Percentiles rank a stretch among this genome's conserved stretches.
Evolutionary conservation across 179 eudicot genomes (phyloP).

Genomic region (Amaranthus tricolor): DNA sequence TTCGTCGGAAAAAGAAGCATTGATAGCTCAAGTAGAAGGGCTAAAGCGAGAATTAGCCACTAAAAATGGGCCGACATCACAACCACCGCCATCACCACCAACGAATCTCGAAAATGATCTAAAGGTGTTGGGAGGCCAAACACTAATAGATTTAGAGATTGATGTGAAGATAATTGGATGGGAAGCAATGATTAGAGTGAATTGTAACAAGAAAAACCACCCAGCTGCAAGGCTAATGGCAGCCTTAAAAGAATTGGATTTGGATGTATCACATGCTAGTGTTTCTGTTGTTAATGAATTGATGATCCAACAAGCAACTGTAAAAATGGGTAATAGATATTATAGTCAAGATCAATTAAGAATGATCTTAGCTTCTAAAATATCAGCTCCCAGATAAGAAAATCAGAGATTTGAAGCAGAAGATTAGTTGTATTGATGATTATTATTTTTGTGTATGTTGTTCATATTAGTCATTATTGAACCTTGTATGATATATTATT

Average conservation of each 20-base stretch:
- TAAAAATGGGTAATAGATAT: constrained; percentile 59
- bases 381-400: constrained; percentile 16
- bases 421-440: no score
- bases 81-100: background rate
- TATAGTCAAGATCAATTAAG: constrained; percentile 71
- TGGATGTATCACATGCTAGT: constrained; percentile 69
- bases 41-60: constrained; percentile 44
- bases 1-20: constrained; percentile 49
- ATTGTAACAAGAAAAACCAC: constrained; percentile 59
- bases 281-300: constrained; percentile 73
- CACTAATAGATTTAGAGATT: constrained; percentile 42
- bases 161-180: constrained; percentile 78
- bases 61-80: no score
- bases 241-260: constrained; percentile 66
- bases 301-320: constrained; percentile 85
- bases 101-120: constrained; percentile 10
- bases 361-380: constrained; percentile 42
- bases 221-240: constrained; percentile 78
- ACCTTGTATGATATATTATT: background rate
- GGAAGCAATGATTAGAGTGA: constrained; percentile 80
- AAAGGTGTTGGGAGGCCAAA: constrained; percentile 18
- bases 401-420: no score
- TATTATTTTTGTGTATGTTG: no score
- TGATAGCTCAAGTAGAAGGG: constrained; percentile 39
- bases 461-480: no score